Base-by-base conservation (phyloP, 768 basidiomycete species). In the Artomyces pyxidatus region DNA sequence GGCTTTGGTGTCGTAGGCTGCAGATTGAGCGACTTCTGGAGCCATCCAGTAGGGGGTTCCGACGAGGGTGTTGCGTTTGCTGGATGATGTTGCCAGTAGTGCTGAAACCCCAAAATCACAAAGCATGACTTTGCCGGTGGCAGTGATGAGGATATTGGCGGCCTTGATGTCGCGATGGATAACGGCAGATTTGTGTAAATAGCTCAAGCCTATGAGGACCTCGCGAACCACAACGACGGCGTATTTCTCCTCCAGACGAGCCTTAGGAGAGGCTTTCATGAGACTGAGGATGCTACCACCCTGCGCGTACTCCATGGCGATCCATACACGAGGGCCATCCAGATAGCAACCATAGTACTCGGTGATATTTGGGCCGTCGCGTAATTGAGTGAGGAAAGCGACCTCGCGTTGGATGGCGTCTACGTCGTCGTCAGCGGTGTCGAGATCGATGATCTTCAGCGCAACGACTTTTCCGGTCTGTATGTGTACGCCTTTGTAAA, bases 1-100 rank as follows among this genome's bases (percentile, higher is more conserved):
- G 3, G 94, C 96, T 63, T 96, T 97, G 46, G 88, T 87, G 61
- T 99, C 95, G 66, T 99, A 98, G 37, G 83, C 75, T 17, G 90
- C 83, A 9, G 77, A 75, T 55, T 91, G 88, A 12, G 95, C 88
- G 3, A 98, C 93, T 66, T 99, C 96, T 0, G 96, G 96, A 0
- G 96, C 96, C 96, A 99, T 99, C 95, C 95, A 98, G 63, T 96
- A 91, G 0, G 94, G 95, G 1, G 96, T 98, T 1, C 96, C 96
- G 53, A 94, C 90, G 59, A 97, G 79, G 0, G 96, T 99, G 45
- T 93, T 92, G 19, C 96, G 81, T 65, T 98, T 98, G 65, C 89
- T 92, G 10, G 84, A 81, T 2, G 81, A 74, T 12, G 82, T 88
- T 22, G 81, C 78, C 46, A 97, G 77, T 28, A 96, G 78, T 3